phyloP scores from a whole-genome alignment of 805 yeast species.

The Wickerhamomyces bisporus region DNA sequence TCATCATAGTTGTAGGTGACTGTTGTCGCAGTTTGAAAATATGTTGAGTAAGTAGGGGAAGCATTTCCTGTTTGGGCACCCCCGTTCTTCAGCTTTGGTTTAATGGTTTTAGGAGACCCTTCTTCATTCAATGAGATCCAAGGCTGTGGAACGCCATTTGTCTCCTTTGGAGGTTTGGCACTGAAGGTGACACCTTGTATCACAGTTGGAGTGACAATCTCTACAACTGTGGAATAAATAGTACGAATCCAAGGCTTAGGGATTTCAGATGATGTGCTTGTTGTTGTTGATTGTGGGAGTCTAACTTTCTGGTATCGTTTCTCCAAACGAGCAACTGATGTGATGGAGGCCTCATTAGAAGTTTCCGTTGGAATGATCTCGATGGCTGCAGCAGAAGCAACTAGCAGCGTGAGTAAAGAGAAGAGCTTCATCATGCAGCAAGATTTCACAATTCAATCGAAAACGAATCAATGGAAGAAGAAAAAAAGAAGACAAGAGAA shows the following conservation, averaged over 20 bases:
- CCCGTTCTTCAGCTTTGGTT: conserved; percentile 74
- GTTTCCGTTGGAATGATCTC: too few species aligned
- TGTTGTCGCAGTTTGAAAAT: conserved; percentile 67
- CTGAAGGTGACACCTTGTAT: conserved; percentile 52
- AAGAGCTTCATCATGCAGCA: too few species aligned
- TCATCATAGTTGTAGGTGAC: conserved; percentile 52
- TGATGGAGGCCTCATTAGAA: background rate
- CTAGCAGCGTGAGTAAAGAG: too few species aligned
- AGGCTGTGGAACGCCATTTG: conserved; percentile 66
- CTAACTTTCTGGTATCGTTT: conserved; percentile 28
- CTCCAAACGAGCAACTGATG: conserved; percentile 9
- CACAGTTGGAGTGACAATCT: conserved; percentile 67
- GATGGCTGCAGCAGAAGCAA: background rate
- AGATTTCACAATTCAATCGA: too few species aligned
- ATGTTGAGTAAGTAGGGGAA: conserved; percentile 69
- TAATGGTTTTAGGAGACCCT: conserved; percentile 76
- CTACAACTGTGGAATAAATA: conserved; percentile 47
- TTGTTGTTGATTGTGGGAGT: conserved; percentile 26
- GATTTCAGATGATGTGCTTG: conserved; percentile 30
- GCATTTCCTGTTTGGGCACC: conserved; percentile 45
- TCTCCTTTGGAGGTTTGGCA: conserved; percentile 39
- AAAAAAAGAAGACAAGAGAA: too few species aligned
- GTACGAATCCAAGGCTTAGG: conserved; percentile 74
- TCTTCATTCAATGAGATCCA: conserved; percentile 77
- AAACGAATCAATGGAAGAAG: too few species aligned